Conservation (phyloP, 2,329 filamentous ascomycete genomes). For the Beauveria asiatica region DNA sequence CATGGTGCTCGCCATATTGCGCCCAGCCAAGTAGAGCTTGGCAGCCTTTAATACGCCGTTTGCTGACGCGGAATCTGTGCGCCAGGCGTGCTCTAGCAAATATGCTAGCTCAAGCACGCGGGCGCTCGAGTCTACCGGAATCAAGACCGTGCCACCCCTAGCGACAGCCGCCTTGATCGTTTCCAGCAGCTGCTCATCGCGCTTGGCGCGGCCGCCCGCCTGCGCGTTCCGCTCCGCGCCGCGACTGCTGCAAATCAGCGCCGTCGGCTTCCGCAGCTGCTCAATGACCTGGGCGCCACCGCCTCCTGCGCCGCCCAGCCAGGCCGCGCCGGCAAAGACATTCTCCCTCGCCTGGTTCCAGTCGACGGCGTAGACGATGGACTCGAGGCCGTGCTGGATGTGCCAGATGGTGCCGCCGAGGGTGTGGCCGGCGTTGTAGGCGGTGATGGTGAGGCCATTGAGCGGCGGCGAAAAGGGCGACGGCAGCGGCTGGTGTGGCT, state of each 20-base stretch:
- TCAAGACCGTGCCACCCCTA: slow-evolving; percentile 81
- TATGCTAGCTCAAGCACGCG: slow-evolving; percentile 87
- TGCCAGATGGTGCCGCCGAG: slow-evolving; percentile 98
- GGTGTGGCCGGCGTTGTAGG: slow-evolving; percentile 93
- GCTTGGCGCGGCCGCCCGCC: slow-evolving; percentile 64
- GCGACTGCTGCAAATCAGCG: slow-evolving; percentile 82
- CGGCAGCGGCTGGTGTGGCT: slow-evolving; percentile 82
- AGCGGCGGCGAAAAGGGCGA: slow-evolving; percentile 83
- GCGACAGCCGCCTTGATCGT: slow-evolving; percentile 72
- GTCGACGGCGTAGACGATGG: slow-evolving; percentile 93
- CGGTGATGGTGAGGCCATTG: slow-evolving; percentile 87
- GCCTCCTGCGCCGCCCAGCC: slow-evolving; percentile 73
- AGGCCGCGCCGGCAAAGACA: slow-evolving; percentile 85
- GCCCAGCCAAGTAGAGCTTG: slow-evolving; percentile 74
- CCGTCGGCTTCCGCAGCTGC: slow-evolving; percentile 85
- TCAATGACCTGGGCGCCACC: slow-evolving; percentile 88
- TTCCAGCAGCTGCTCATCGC: slow-evolving; percentile 78
- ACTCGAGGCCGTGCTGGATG: slow-evolving; percentile 92
- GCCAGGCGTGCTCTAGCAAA: slow-evolving; percentile 86
- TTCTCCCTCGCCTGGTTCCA: slow-evolving; percentile 98
- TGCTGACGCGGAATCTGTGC: slow-evolving; percentile 48
- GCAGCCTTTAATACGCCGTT: slow-evolving; percentile 44
- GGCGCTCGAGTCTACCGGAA: slow-evolving; percentile 93
- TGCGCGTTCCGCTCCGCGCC: slow-evolving; percentile 65
- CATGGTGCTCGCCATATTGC: slow-evolving; percentile 80